phyloP scores from a whole-genome alignment of 495 filamentous ascomycete species.

The Aspergillus cristatus region DNA sequence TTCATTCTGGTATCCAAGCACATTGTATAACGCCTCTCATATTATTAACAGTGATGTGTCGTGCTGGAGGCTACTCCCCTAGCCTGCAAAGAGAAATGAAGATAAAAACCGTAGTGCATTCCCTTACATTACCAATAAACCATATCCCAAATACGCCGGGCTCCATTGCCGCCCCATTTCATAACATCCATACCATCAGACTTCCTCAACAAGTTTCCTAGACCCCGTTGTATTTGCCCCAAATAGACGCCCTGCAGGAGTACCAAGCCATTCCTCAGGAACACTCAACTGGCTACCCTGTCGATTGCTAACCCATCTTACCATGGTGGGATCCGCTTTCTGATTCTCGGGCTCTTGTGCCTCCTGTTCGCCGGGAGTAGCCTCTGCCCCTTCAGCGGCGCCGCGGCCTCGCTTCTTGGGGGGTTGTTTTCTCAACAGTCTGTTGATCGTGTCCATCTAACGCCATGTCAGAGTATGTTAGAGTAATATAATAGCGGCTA shows the following conservation, averaged over 20 bases:
- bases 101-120: no score
- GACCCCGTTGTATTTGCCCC: slow-evolving; percentile 11
- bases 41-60: no score
- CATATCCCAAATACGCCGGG: slow-evolving; percentile 20
- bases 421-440: slow-evolving; percentile 88
- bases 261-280: slow-evolving; percentile 72
- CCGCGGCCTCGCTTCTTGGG: slow-evolving; percentile 64
- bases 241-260: slow-evolving; percentile 59
- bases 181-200: no score
- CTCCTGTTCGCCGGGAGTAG: slow-evolving; percentile 46
- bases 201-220: slow-evolving; percentile 40
- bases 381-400: slow-evolving; percentile 37
- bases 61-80: no score
- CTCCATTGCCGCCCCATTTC: no score
- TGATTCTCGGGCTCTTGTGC: slow-evolving; percentile 34
- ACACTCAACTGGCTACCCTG: slow-evolving; percentile 61
- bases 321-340: slow-evolving; percentile 57
- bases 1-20: no score
- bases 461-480: not conserved
- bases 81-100: no score
- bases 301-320: slow-evolving; percentile 69
- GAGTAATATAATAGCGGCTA: not conserved
- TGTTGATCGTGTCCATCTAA: slow-evolving; percentile 95
- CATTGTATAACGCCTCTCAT: no score
- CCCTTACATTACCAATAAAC: no score